Percentiles rank a stretch among this genome's conserved stretches.
These are phyloP conservation scores for Xerocomellus dryophilus DNA, from an alignment of 768 basidiomycete species.

Conservation along the genomic window DNA sequence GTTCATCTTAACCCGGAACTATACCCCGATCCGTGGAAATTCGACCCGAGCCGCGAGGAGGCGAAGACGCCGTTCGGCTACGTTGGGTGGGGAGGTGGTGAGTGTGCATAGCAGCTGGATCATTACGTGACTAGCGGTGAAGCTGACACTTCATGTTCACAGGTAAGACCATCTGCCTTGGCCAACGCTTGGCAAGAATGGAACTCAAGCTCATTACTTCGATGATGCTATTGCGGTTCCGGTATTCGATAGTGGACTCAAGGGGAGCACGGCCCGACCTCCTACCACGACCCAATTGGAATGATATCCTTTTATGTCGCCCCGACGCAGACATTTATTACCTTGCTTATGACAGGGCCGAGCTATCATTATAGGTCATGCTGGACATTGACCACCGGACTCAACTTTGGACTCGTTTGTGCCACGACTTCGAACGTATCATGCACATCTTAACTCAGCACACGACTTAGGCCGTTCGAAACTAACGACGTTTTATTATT, in stretches of 20 bases:
- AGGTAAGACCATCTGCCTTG: constrained; percentile 72
- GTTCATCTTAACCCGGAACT: constrained; percentile 70
- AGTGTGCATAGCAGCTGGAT: constrained; percentile 28
- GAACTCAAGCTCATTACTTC: constrained; percentile 70
- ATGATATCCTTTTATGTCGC: constrained; percentile 67
- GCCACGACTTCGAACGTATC: constrained; percentile 3
- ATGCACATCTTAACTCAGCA: constrained; percentile 7
- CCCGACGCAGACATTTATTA: constrained; percentile 55
- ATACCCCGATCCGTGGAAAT: constrained; percentile 76
- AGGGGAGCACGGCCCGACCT: constrained; percentile 43
- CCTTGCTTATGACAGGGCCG: constrained; percentile 41
- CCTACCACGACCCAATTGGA: constrained; percentile 71
- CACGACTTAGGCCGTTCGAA: constrained; percentile 3
- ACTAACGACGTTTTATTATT: constrained; percentile 14
- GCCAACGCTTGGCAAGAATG: constrained; percentile 70
- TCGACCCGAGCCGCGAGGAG: constrained; percentile 58
- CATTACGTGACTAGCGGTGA: constrained; percentile 19
- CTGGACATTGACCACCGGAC: constrained; percentile 27
- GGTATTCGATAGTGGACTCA: constrained; percentile 54
- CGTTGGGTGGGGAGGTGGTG: constrained; percentile 80
- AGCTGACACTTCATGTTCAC: constrained; percentile 8
- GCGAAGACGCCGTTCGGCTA: constrained; percentile 55
- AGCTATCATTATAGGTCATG: constrained; percentile 24
- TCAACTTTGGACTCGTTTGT: constrained; percentile 6
- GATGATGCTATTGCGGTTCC: constrained; percentile 64